phyloP scores from a whole-genome alignment of 228 moss, liverwort and hornwort species.

The Sphagnum fallax region DNA sequence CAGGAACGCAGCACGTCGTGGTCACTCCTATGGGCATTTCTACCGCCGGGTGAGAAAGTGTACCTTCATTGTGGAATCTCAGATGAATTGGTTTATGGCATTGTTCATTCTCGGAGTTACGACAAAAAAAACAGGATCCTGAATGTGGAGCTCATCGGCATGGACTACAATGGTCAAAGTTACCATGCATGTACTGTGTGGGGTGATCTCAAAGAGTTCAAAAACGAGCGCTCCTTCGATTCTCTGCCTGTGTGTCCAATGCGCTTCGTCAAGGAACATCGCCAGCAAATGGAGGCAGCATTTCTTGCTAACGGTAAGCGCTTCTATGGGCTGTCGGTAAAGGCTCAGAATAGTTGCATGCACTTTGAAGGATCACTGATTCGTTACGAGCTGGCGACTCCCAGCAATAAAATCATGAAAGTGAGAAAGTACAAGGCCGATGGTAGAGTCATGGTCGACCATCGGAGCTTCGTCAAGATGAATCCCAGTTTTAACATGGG shows the following conservation, averaged over 20 bases:
- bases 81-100: slow-evolving; percentile 7
- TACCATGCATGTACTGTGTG: too few species aligned
- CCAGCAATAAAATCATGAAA: rapidly evolving
- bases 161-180: too few species aligned
- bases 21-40: slow-evolving; percentile 26
- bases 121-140: too few species aligned
- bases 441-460: slow-evolving; percentile 38
- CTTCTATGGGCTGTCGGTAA: slow-evolving; percentile 18
- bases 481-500: slow-evolving; percentile 14
- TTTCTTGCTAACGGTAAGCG: slow-evolving; percentile 6
- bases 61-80: slow-evolving; percentile 1
- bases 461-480: slow-evolving; percentile 33
- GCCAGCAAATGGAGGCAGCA: background rate
- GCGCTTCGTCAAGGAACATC: too few species aligned
- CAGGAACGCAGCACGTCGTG: slow-evolving; percentile 10
- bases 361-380: slow-evolving; percentile 17
- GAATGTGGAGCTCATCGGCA: too few species aligned
- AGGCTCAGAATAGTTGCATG: slow-evolving; percentile 16
- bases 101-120: background rate
- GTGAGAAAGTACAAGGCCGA: background rate
- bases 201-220: too few species aligned
- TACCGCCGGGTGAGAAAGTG: background rate
- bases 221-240: too few species aligned
- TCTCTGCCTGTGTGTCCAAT: too few species aligned
- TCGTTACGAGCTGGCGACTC: rapidly evolving